Conservation (phyloP, 2,329 filamentous ascomycete species). For the Corinectria fuckeliana region DNA sequence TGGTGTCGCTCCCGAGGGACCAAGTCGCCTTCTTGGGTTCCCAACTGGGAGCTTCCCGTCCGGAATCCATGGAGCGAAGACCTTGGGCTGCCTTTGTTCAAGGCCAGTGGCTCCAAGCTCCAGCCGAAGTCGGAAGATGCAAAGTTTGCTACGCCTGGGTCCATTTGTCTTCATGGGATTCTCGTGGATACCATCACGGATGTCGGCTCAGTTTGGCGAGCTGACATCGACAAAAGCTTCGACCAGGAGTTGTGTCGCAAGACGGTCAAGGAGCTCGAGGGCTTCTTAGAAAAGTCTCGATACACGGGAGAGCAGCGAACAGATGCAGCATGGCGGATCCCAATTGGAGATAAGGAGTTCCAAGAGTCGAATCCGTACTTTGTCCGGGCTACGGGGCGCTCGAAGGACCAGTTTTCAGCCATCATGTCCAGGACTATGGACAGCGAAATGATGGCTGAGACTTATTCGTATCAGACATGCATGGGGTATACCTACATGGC, state of each 20-base stretch:
- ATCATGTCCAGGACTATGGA: neutral
- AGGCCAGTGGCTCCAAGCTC: neutral
- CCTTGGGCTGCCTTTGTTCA: slow-evolving; percentile 4
- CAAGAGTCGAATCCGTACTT: slow-evolving; percentile 4
- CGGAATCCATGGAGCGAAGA: slow-evolving; percentile 10
- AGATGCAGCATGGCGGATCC: slow-evolving; percentile 10
- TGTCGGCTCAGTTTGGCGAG: slow-evolving; percentile 8
- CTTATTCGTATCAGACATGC: slow-evolving; percentile 12
- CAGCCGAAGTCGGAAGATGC: neutral
- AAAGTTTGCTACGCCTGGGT: neutral
- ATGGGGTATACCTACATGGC: slow-evolving; percentile 12
- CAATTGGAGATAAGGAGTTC: slow-evolving; percentile 16
- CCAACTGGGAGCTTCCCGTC: slow-evolving; percentile 2
- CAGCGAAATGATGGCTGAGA: neutral
- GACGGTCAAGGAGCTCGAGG: neutral
- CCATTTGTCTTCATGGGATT: slow-evolving; percentile 3
- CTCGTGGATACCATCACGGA: slow-evolving; percentile 5
- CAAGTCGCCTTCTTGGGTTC: slow-evolving; percentile 9
- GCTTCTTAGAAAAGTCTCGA: slow-evolving; percentile 2
- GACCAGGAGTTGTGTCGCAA: neutral
- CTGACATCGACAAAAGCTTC: slow-evolving; percentile 2
- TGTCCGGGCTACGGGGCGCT: slow-evolving; percentile 10
- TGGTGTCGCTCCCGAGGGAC: slow-evolving; percentile 3
- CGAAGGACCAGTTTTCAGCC: neutral
- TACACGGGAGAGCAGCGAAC: slow-evolving; percentile 3